Evolutionary conservation across 1,284 basidiomycete genomes (phyloP), one percentile per base, ranked within the genome.

Genomic region (Leucoagaricus sp.): DNA sequence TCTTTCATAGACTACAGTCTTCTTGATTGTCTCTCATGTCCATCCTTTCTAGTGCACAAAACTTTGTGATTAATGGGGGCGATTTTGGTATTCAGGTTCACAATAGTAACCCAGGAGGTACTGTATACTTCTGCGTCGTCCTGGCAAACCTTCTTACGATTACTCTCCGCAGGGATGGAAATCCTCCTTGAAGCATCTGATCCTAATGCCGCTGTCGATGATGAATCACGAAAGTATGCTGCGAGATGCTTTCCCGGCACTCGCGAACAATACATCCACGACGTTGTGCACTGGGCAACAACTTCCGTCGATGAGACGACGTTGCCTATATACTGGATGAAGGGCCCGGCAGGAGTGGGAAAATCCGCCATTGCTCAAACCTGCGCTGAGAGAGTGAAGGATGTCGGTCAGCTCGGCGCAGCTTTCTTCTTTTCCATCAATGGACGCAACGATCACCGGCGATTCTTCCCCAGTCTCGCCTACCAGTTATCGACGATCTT

Each of bases 341-440:
- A 44, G 10, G 51, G 51, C n/a, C 51, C 52, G 9, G 51, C 52
- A 1, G 57, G 57, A 13, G 57, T 45, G 10, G 57, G 57, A 9
- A 58, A 54, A 28, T 49, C 57, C 3, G 41, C 57, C 8, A 34
- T 58, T 19, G 44, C 56, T 13, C 56, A 53, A 38, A 58, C 55
- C 9, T 48, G 51, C 23, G 49, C 45, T 2, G 49, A 58, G 21
- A 4, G 2, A 4, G 23, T 33, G 5, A 21, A 26, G 15, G 23
- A 29, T 8, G 26, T 3, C 2, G 31, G 34, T 6, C 19, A 42
- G 15, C 50, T 57, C 5, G 33, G 34, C 15, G 49, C 49, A 2
- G 19, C 19, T 15, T 57, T 57, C 45, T 58, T 53, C 44, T 58
- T 58, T 23, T 48, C 56, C 9, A 13, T 28, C 25, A 19, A 25